Evolutionary conservation across 2,329 filamentous ascomycete genomes (phyloP), one percentile per base, ranked within the genome.

Genomic region (Westerdykella ornata): DNA sequence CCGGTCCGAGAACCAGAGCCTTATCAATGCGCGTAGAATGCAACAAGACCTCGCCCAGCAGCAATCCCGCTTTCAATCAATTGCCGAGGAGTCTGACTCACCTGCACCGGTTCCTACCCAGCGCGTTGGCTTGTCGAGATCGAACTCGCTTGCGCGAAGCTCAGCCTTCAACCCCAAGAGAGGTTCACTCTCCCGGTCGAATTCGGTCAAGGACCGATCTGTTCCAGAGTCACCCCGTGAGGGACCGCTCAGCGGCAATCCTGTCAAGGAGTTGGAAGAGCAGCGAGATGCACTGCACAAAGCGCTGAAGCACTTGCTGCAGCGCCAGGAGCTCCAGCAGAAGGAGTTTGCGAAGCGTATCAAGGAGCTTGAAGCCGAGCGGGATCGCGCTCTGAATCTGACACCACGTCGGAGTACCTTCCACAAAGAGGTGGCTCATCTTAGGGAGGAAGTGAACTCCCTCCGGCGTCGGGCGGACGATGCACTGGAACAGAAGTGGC

Each of bases 401-500:
- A 84, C 82, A 1, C 85, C 86, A 2, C 80, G 81, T 50, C 83
- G 84, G 52, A 79, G 80, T 4, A 85, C 86, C 8, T 97, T 94
- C 62, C 84, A 94, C 62, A 81, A 77, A 51, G 90, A 97, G 58
- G 85, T 97, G 5, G 74, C 77, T 2, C 82, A 77, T 47, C 73
- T 97, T 33, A 82, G 88, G 45, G 81, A 84, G 17, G 92, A 98
- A 62, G 85, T 98, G 47, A 86, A 85, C 38, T 77, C 84, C 13
- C 75, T 98, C 42, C 82, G 92, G 33, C 83, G 83, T 47, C 81
- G 92, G 40, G 90, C 90, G 20, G 90, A 98, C 56, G 90, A 97
- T 49, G 90, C 90, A 13, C 76, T 97, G 12, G 88, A 95, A 59
- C 86, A 94, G 58, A 97, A 97, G 67, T 97, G 87, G 83, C 85